Percentiles rank a stretch among this genome's conserved stretches.
Evolutionary conservation across 768 basidiomycete genomes (phyloP).

Genomic region (Epithele typhae): DNA sequence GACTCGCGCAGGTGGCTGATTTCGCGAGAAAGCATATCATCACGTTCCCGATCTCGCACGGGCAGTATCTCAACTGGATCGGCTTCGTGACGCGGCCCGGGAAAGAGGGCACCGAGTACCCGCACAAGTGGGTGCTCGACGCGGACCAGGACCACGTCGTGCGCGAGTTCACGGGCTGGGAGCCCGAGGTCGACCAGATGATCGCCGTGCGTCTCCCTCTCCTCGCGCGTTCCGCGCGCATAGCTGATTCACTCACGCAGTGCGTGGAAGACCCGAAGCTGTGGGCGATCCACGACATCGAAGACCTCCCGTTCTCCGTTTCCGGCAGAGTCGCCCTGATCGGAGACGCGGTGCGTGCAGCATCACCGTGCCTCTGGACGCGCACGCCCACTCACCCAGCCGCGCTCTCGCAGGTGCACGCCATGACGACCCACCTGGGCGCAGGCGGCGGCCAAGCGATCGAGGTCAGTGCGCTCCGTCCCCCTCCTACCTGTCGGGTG

Average conservation of each 20-base stretch:
- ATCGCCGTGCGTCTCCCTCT: constrained; percentile 12
- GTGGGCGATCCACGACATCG: constrained; percentile 26
- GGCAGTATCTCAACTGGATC: constrained; percentile 21
- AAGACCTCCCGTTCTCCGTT: constrained; percentile 20
- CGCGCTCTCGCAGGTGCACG: constrained; percentile 18
- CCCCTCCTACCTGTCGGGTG: neutral
- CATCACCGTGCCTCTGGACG: neutral
- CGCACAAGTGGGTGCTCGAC: constrained; percentile 21
- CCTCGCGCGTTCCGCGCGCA: too few relatives aligned
- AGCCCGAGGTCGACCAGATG: constrained; percentile 22
- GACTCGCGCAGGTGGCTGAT: too few relatives aligned
- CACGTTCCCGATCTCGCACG: constrained; percentile 24
- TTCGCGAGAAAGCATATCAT: constrained; percentile 28
- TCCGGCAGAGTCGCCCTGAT: constrained; percentile 25
- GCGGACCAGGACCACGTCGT: constrained; percentile 18
- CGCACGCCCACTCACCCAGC: neutral
- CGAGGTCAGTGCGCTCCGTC: constrained; percentile 14
- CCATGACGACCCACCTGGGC: constrained; percentile 25
- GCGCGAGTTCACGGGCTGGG: constrained; percentile 19
- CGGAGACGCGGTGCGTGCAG: constrained; percentile 25
- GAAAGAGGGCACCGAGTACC: constrained; percentile 19
- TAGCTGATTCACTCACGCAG: constrained; percentile 1
- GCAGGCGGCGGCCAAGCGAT: constrained; percentile 28
- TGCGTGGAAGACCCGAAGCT: constrained; percentile 19
- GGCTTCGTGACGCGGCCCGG: constrained; percentile 19